Evolutionary conservation across 108 stramenopile genomes (phyloP).

Genomic region (Fragilaria crotonensis): DNA sequence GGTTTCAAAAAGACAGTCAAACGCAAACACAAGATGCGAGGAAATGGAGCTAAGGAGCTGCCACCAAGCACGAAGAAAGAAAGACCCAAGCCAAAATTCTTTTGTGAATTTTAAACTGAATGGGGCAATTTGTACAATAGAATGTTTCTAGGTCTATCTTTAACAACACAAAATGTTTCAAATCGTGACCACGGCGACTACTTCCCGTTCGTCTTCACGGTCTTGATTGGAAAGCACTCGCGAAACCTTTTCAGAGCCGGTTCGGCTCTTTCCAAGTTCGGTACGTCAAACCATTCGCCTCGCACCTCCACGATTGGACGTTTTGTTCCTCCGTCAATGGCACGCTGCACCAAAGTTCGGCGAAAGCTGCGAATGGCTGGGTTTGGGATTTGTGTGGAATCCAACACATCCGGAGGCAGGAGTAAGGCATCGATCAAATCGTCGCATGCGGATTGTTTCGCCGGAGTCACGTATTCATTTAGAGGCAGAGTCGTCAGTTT

Average conservation of each 20-base stretch:
- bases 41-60: background rate
- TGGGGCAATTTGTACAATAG: too few relatives aligned
- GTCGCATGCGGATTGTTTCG: slow-evolving; percentile 32
- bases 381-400: slow-evolving; percentile 32
- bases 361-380: slow-evolving; percentile 40
- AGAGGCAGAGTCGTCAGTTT: slow-evolving; percentile 8
- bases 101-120: background rate
- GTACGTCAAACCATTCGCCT: too few relatives aligned
- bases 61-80: slow-evolving; percentile 22
- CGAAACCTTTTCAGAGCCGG: too few relatives aligned
- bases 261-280: too few relatives aligned
- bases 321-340: too few relatives aligned
- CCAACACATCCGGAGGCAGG: slow-evolving; percentile 52
- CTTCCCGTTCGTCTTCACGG: too few relatives aligned
- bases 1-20: background rate
- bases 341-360: slow-evolving; percentile 37
- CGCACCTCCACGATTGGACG: too few relatives aligned
- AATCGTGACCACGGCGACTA: too few relatives aligned
- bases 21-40: background rate
- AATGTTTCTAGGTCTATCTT: too few relatives aligned
- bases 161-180: too few relatives aligned
- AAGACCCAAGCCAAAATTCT: slow-evolving; percentile 12
- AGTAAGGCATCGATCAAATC: slow-evolving; percentile 68
- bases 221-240: too few relatives aligned
- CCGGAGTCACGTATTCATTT: slow-evolving; percentile 8